phyloP scores from a whole-genome alignment of 306 rosid genomes.

The Glycyrrhiza uralensis region DNA sequence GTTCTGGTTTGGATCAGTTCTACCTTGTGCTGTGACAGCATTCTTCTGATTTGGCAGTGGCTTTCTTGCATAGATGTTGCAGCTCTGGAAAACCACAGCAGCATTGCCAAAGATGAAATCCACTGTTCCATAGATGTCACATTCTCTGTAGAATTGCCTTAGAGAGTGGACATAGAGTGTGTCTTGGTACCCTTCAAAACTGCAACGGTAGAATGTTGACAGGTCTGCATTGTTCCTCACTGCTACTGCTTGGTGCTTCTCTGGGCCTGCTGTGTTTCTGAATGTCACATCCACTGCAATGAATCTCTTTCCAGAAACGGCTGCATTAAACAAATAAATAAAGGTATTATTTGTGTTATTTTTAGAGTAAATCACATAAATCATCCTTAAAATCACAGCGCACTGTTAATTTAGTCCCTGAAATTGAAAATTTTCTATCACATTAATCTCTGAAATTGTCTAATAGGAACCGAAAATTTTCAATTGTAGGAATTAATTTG shows the following conservation, averaged over 20 bases:
- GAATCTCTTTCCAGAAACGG: conserved; percentile 68
- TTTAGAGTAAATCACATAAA: no score
- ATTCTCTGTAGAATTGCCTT: conserved; percentile 71
- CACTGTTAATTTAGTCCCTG: no score
- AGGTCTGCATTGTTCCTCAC: conserved; percentile 72
- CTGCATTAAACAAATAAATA: conserved; percentile 28
- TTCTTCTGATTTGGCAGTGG: conserved; percentile 50
- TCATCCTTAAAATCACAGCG: no score
- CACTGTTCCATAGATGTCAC: conserved; percentile 68
- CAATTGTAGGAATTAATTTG: no score
- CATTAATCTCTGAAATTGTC: no score
- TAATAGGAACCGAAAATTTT: no score
- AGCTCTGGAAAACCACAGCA: conserved; percentile 68
- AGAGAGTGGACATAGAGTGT: conserved; percentile 78
- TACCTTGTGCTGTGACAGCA: conserved; percentile 67
- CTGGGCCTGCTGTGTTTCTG: conserved; percentile 77
- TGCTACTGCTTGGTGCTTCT: conserved; percentile 84
- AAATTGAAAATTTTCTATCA: no score
- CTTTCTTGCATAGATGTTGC: conserved; percentile 58
- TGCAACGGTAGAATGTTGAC: conserved; percentile 74
- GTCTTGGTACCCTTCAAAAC: conserved; percentile 89
- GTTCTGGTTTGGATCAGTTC: conserved; percentile 64
- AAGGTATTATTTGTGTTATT: no score
- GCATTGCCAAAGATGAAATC: conserved; percentile 88
- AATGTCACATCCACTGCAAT: conserved; percentile 69